Conservation (phyloP, 2,329 filamentous ascomycete genomes). For the Xylaria sp. region DNA sequence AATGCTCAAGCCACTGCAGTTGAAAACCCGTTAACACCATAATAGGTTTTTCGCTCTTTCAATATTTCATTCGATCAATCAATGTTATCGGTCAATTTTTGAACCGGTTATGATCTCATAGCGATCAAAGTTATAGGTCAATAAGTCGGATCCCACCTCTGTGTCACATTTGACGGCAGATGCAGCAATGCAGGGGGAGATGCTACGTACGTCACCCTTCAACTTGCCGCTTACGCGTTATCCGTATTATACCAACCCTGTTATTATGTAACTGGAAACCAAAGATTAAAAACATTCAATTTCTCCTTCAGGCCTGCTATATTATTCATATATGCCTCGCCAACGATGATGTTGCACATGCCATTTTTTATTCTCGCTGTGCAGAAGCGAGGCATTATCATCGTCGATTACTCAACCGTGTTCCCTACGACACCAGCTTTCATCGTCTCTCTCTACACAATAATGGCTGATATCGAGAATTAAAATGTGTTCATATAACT, state of each 20-base stretch:
- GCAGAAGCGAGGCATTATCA: too few relatives aligned
- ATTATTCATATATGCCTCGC: too few relatives aligned
- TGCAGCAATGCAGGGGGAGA: neutral
- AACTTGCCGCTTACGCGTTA: neutral
- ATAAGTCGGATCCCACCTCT: neutral
- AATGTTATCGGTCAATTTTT: neutral
- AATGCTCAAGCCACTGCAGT: neutral
- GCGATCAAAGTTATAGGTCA: neutral
- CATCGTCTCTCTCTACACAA: neutral
- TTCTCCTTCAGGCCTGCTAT: too few relatives aligned
- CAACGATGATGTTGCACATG: too few relatives aligned
- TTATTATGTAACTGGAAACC: neutral
- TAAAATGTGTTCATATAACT: neutral
- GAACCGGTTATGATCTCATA: neutral
- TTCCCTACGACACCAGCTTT: neutral
- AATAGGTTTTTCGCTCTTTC: neutral
- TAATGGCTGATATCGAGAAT: neutral
- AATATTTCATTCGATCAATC: neutral
- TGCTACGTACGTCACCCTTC: neutral
- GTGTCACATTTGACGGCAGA: neutral
- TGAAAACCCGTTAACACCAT: neutral
- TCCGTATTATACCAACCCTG: neutral
- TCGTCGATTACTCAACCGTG: too few relatives aligned
- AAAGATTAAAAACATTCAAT: too few relatives aligned
- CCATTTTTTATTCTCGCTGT: too few relatives aligned